Evolutionary conservation across 2,329 filamentous ascomycete species (phyloP), one percentile per base, ranked within the genome.

Genomic region (Teratosphaeria destructans): DNA sequence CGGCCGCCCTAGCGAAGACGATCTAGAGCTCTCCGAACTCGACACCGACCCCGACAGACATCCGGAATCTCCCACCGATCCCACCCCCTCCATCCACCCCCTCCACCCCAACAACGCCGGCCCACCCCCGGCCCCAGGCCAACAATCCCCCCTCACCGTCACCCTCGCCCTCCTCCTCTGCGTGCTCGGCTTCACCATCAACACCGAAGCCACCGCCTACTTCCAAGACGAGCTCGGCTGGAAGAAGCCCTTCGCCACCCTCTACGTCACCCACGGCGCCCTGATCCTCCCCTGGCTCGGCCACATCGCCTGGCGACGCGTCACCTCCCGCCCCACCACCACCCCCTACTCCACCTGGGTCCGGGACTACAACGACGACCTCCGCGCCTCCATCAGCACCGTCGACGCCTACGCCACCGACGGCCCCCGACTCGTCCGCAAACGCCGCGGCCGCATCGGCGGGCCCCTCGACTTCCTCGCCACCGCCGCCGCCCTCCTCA

Each of bases 201-300:
- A 71, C 61, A 72, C 69, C 27, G 70, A 72, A 64, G 65, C 69
- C 8, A 68, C 67, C 3, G 68, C 68, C 8, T 72, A 72, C 59
- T 67, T 71, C 57, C 66, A 72, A 59, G 65, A 70, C 56, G 63
- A 66, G 26, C 57, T 72, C 2, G 67, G 64, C 56, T 72, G 66
- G 66, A 69, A 68, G 57, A 72, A 72, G 54, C 69, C 70, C 5
- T 70, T 71, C 58, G 66, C 65, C 26, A 70, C 68, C 10, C 61
- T 72, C 55, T 72, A 71, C 59, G 61, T 72, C 55, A 70, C 66
- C 49, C 70, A 72, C 64, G 66, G 63, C 60, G 66, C 68, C 1
- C 65, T 72, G 26, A 59, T 59, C 26, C 35, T 72, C 14, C 70
- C 70, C n/a, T 72, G 70, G 70, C 32, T 71, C 10, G 56, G 60